Percentiles rank a stretch among this genome's conserved stretches.
Conservation (phyloP, 768 basidiomycete species). For the Boletus pseudopeckii region DNA sequence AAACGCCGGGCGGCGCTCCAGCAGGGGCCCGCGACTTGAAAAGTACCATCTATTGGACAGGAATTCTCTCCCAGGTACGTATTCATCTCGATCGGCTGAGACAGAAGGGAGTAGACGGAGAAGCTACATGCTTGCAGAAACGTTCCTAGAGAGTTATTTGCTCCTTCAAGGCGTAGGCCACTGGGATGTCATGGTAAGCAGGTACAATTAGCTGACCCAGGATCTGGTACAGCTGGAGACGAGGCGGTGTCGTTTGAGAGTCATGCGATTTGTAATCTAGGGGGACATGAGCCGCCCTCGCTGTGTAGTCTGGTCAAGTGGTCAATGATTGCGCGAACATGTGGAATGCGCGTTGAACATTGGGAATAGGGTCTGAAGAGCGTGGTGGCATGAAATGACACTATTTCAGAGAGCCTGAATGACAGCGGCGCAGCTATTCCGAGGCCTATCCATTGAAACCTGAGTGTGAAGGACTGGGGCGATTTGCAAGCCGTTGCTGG, state of each 20-base stretch:
- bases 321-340: slow-evolving; percentile 31
- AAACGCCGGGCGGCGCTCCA: slow-evolving; percentile 22
- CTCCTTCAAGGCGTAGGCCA: not conserved
- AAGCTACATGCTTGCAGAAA: slow-evolving; percentile 3
- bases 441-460: not conserved
- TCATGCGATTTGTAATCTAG: slow-evolving; percentile 21
- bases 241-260: slow-evolving; percentile 17
- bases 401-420: slow-evolving; percentile 14
- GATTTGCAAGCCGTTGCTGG: not conserved
- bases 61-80: not conserved
- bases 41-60: not conserved
- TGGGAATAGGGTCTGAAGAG: slow-evolving; percentile 26
- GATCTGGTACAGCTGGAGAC: slow-evolving; percentile 12
- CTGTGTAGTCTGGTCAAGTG: slow-evolving; percentile 23
- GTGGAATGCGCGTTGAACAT: slow-evolving; percentile 33
- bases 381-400: slow-evolving; percentile 20
- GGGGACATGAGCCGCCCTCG: slow-evolving; percentile 24
- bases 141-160: not conserved
- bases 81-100: not conserved
- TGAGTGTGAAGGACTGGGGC: slow-evolving; percentile 1
- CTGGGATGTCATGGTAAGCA: slow-evolving; percentile 3
- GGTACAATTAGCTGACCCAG: slow-evolving; percentile 2
- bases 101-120: not conserved
- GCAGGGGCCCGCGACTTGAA: slow-evolving; percentile 12
- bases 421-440: slow-evolving; percentile 10